phyloP scores from a whole-genome alignment of 345 rosid genomes.

The Linum usitatissimum region DNA sequence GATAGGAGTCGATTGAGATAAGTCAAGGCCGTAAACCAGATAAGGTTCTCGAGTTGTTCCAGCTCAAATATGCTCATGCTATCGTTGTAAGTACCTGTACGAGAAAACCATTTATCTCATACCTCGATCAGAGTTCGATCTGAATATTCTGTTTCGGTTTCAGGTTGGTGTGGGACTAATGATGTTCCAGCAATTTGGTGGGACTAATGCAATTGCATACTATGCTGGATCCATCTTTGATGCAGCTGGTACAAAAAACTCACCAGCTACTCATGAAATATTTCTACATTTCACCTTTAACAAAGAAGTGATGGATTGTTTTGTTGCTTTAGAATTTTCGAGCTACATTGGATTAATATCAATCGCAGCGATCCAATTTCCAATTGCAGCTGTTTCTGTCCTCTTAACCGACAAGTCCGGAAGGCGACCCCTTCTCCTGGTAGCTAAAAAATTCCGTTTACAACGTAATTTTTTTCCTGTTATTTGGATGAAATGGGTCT shows the following conservation, averaged over 20 bases:
- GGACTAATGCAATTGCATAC: conserved; percentile 29
- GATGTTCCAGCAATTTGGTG: conserved; percentile 40
- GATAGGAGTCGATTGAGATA: neutral
- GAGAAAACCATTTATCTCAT: too few relatives aligned
- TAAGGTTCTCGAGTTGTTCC: neutral
- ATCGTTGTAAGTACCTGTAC: neutral
- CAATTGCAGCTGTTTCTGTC: neutral
- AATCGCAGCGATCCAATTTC: conserved; percentile 14
- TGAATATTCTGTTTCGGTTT: neutral
- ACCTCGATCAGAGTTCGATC: neutral
- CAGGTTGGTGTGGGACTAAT: conserved; percentile 48
- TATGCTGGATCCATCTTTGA: conserved; percentile 42
- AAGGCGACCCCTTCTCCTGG: conserved; percentile 29
- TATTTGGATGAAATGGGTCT: neutral
- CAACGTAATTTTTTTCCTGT: too few relatives aligned
- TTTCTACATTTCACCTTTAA: too few relatives aligned
- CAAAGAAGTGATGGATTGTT: too few relatives aligned
- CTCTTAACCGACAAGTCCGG: conserved; percentile 22
- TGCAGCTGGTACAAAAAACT: conserved; percentile 25
- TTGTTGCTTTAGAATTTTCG: neutral
- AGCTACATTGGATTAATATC: neutral
- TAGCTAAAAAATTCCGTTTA: neutral
- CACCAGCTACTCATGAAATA: too few relatives aligned
- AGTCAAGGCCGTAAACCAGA: neutral
- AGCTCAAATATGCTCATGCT: conserved; percentile 1